Conservation (phyloP, 306 rosid genomes). For the Cucurbita pepo region DNA sequence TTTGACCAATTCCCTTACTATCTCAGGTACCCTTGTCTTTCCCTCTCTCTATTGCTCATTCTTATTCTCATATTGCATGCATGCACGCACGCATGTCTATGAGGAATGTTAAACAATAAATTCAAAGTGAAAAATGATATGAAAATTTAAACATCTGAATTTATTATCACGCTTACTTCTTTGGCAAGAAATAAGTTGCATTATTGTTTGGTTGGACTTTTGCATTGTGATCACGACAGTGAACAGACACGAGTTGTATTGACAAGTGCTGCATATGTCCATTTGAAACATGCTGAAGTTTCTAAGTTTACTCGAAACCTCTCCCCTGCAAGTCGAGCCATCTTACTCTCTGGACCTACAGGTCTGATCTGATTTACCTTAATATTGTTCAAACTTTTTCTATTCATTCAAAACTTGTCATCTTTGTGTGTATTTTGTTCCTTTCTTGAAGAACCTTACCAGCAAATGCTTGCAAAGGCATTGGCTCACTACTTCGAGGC, state of each 20-base stretch:
- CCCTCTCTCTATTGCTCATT: no score
- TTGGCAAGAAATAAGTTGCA: no score
- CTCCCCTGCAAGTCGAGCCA: slow-evolving; percentile 88
- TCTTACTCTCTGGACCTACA: slow-evolving; percentile 89
- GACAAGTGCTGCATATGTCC: slow-evolving; percentile 94
- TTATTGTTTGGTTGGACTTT: not conserved
- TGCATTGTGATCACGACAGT: slow-evolving; percentile 18
- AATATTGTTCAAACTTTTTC: no score
- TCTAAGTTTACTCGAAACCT: slow-evolving; percentile 78
- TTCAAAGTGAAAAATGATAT: no score
- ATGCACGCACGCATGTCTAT: no score
- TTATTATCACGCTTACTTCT: no score
- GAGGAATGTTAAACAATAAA: no score
- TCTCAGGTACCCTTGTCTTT: slow-evolving; percentile 29
- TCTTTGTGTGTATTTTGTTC: not conserved
- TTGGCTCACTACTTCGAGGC: slow-evolving; percentile 89
- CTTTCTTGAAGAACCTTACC: slow-evolving; percentile 54
- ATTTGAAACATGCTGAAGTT: slow-evolving; percentile 75
- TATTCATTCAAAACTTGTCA: not conserved
- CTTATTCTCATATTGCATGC: no score
- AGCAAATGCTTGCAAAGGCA: slow-evolving; percentile 95
- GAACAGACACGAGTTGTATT: slow-evolving; percentile 76
- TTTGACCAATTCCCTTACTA: slow-evolving; percentile 68
- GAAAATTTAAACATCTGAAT: no score
- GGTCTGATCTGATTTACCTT: slow-evolving; percentile 21